phyloP scores from a whole-genome alignment of 139 green algal genomes.

The Picochlorum sp. region DNA sequence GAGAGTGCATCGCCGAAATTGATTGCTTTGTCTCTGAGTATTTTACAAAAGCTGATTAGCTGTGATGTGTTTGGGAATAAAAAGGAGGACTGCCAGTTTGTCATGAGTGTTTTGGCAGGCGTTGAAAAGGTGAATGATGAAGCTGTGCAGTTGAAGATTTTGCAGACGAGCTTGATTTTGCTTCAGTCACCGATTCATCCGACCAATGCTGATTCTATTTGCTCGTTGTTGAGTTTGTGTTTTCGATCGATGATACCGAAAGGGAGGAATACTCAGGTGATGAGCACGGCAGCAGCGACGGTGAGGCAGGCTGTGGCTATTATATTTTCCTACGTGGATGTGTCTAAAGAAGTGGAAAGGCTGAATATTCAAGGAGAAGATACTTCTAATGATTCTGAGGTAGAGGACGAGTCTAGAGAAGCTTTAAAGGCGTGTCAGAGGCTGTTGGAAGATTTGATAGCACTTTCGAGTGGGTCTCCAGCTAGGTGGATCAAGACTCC shows the following conservation, averaged over 20 bases:
- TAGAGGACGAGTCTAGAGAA: background rate
- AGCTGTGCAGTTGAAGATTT: constrained; percentile 68
- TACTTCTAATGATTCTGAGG: background rate
- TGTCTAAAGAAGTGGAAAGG: constrained; percentile 15
- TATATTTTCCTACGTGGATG: constrained; percentile 59
- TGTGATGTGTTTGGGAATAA: constrained; percentile 54
- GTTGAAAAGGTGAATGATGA: constrained; percentile 63
- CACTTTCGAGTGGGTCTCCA: constrained; percentile 31
- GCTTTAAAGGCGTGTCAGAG: constrained; percentile 35
- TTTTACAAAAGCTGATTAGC: constrained; percentile 73
- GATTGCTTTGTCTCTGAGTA: constrained; percentile 46
- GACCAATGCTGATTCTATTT: constrained; percentile 39
- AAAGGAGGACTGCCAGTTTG: constrained; percentile 11
- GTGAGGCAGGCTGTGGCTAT: constrained; percentile 73
- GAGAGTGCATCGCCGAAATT: constrained; percentile 65
- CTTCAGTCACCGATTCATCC: constrained; percentile 61
- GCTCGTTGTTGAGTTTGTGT: constrained; percentile 49
- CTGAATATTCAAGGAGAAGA: background rate
- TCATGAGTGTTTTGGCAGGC: constrained; percentile 17
- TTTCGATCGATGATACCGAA: constrained; percentile 39
- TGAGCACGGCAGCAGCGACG: constrained; percentile 63
- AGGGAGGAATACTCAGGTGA: constrained; percentile 48
- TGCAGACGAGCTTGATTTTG: constrained; percentile 73
- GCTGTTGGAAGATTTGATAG: constrained; percentile 53
- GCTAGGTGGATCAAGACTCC: constrained; percentile 48